These are phyloP conservation scores for Nephelium lappaceum DNA, from an alignment of 345 rosid genomes.

Conservation along the genomic window DNA sequence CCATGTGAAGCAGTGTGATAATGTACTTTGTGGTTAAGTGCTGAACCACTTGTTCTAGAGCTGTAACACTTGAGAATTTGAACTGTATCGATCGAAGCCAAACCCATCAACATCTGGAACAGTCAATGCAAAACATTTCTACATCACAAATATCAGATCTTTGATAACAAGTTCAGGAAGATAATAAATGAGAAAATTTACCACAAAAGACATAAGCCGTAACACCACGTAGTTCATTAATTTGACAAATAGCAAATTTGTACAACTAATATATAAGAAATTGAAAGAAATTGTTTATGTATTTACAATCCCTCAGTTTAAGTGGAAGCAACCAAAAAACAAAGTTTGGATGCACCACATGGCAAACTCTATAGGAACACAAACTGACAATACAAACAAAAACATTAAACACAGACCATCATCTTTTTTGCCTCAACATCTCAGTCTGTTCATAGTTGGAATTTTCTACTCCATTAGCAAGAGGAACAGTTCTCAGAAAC, in stretches of 20 bases:
- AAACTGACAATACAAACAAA: not conserved
- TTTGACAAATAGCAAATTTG: not conserved
- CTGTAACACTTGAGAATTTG: not conserved
- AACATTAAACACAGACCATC: not conserved
- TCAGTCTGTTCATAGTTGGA: not conserved
- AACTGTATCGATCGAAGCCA: not conserved
- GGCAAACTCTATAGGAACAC: not conserved
- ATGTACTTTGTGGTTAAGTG: not conserved
- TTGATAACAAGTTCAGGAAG: not conserved
- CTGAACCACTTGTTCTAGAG: not conserved
- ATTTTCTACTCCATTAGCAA: not conserved
- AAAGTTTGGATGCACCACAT: constrained; percentile 6
- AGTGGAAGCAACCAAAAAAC: not conserved
- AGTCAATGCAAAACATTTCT: not conserved
- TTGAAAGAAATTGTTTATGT: not conserved
- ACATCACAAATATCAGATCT: not conserved
- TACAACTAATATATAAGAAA: not conserved
- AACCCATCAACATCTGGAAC: not conserved
- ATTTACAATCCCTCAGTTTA: not conserved
- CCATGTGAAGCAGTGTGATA: not conserved
- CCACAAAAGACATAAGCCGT: not conserved
- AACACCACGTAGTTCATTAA: not conserved
- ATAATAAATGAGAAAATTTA: not conserved
- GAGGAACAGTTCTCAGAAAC: not conserved
- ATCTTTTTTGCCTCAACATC: not conserved